Evolutionary conservation across 2,329 filamentous ascomycete genomes (phyloP).

Genomic region (Cadophora gregata): DNA sequence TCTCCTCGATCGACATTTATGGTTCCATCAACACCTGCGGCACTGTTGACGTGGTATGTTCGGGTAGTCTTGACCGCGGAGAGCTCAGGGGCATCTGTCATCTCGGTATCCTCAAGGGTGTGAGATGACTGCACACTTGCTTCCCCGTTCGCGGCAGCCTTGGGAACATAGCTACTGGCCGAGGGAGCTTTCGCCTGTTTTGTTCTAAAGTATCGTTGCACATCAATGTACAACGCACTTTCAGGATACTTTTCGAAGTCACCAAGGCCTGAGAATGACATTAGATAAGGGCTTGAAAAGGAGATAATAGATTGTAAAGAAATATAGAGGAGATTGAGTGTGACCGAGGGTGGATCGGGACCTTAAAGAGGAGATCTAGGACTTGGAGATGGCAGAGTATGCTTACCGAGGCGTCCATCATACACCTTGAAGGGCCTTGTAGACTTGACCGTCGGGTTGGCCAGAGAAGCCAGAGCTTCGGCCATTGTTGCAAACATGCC

Average conservation of each 20-base stretch:
- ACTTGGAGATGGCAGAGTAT: constrained; percentile 3
- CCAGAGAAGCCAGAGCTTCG: constrained; percentile 81
- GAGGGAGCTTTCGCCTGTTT: constrained; percentile 76
- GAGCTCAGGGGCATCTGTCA: constrained; percentile 54
- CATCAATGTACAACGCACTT: constrained; percentile 78
- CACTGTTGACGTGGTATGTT: constrained; percentile 81
- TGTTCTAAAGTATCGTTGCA: constrained; percentile 90
- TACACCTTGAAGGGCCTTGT: constrained; percentile 80
- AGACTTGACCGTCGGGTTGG: constrained; percentile 76
- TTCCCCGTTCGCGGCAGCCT: constrained; percentile 46
- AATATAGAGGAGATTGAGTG: neutral
- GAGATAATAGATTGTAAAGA: neutral
- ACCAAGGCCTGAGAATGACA: constrained; percentile 61
- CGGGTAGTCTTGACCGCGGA: constrained; percentile 77
- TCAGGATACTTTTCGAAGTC: constrained; percentile 71
- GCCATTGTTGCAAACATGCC: constrained; percentile 84
- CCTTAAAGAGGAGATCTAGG: neutral
- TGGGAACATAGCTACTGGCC: constrained; percentile 75
- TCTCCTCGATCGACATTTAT: constrained; percentile 81
- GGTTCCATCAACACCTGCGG: constrained; percentile 77
- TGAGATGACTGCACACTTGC: constrained; percentile 60
- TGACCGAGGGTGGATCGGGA: too few relatives aligned
- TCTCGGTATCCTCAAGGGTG: constrained; percentile 52
- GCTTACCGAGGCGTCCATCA: constrained; percentile 70
- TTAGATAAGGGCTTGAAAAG: neutral